phyloP scores from a whole-genome alignment of 768 basidiomycete species.

The Tulasnella sp. region DNA sequence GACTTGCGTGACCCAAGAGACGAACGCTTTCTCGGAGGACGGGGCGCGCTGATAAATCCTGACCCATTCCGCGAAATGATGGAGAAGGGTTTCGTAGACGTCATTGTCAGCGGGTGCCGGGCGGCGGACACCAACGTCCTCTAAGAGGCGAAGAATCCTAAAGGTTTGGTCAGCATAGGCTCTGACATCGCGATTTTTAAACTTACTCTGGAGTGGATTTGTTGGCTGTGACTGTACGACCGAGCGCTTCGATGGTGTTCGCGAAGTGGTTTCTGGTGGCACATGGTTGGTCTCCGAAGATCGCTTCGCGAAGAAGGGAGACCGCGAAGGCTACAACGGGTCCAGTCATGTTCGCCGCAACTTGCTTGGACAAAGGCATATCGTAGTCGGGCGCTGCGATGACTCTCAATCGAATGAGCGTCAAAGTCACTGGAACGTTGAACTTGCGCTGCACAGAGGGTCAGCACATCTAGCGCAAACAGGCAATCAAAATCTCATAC shows the following conservation, averaged over 20 bases:
- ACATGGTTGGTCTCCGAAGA: conserved; percentile 78
- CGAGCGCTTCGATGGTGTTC: conserved; percentile 78
- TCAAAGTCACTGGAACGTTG: conserved; percentile 91
- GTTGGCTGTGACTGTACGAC: conserved; percentile 68
- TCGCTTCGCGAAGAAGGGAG: conserved; percentile 81
- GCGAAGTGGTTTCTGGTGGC: conserved; percentile 71
- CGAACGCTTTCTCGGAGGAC: conserved; percentile 91
- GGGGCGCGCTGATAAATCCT: conserved; percentile 88
- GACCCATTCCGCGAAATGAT: conserved; percentile 72
- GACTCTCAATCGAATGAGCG: conserved; percentile 81
- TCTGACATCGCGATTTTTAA: neutral
- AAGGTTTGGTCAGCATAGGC: conserved; percentile 28
- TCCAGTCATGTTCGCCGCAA: conserved; percentile 76
- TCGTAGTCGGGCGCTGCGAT: conserved; percentile 80
- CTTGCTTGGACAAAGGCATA: conserved; percentile 83
- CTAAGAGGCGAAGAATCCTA: conserved; percentile 72
- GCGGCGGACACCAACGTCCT: conserved; percentile 65
- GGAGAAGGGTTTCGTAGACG: conserved; percentile 40
- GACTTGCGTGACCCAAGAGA: conserved; percentile 94
- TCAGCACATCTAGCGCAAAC: conserved; percentile 20
- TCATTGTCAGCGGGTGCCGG: conserved; percentile 10
- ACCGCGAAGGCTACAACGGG: conserved; percentile 80
- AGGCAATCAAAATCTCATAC: conserved; percentile 49
- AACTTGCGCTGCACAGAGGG: conserved; percentile 74
- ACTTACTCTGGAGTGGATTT: conserved; percentile 85